Evolutionary conservation across 2,329 filamentous ascomycete species (phyloP).

Genomic region (Epichloe brachyelytri): DNA sequence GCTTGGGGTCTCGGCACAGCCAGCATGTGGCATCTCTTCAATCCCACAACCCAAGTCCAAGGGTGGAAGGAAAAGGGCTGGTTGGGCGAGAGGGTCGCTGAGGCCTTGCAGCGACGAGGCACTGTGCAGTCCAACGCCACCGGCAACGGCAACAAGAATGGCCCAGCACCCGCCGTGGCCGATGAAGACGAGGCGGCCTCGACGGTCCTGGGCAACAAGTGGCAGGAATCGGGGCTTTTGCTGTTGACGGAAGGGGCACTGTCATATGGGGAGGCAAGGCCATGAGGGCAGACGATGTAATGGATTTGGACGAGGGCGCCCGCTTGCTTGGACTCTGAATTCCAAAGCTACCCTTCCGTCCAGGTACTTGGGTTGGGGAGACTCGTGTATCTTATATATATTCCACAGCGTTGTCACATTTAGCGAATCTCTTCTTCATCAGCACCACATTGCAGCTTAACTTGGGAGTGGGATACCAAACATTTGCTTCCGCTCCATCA

Average conservation of each 20-base stretch:
- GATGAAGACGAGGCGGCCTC: slow-evolving; percentile 23
- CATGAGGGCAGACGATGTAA: slow-evolving; percentile 33
- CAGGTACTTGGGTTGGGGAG: no score
- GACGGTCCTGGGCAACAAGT: slow-evolving; percentile 41
- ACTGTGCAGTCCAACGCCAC: slow-evolving; percentile 23
- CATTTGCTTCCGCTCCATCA: not conserved
- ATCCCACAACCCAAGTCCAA: slow-evolving; percentile 38
- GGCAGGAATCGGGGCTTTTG: slow-evolving; percentile 41
- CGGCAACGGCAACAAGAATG: not conserved
- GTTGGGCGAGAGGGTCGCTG: slow-evolving; percentile 38
- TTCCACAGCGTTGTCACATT: no score
- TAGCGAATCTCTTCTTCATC: no score
- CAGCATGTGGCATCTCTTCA: slow-evolving; percentile 37
- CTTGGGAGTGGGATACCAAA: no score
- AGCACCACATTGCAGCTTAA: no score
- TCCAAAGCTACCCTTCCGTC: not conserved
- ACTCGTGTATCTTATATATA: not conserved
- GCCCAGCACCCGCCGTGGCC: not conserved
- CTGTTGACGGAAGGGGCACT: slow-evolving; percentile 34
- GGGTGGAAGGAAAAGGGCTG: slow-evolving; percentile 42
- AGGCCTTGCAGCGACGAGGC: slow-evolving; percentile 27
- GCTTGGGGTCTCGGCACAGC: slow-evolving; percentile 45
- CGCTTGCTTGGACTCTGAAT: slow-evolving; percentile 18
- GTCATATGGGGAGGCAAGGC: slow-evolving; percentile 39
- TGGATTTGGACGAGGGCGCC: slow-evolving; percentile 39